Evolutionary conservation across 2,329 filamentous ascomycete genomes (phyloP), one percentile per base, ranked within the genome.

Genomic region (Fusarium pseudograminearum): DNA sequence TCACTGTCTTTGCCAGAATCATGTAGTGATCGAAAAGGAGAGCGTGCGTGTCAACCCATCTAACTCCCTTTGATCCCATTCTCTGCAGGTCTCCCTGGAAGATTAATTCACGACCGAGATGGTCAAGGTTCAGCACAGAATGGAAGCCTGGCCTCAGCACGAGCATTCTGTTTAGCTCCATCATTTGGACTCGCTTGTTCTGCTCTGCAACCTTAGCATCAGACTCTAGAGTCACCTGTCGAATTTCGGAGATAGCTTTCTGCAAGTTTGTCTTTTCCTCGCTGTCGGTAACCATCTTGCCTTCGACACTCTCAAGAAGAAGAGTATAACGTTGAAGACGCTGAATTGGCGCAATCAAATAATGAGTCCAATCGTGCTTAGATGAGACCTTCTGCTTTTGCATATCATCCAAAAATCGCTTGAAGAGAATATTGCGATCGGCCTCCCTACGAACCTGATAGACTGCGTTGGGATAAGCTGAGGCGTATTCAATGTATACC

Each of bases 11-110:
- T 40, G 96, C 92, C 45, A 99, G 83, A 34, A 99, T 94, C 38
- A 99, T 86, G 78, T 98, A 99, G 80, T 99, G 94, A 75, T 99
- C 97, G 76, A 99, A 98, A 1, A 99, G 86, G 46, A 99, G 87
- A 4, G 93, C 94, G 77, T 98, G 94, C 1, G 93, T 97, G 75
- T 99, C 96, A 10, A 98, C 90, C 91, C 95, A 97, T 68, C 91
- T 91, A 77, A 98, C 96, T 59, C 94, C 90, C 78, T 93, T 97
- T 44, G 91, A 93, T 57, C 95, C 94, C 83, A 94, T 91, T 67
- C 96, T 87, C 78, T 97, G 93, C 60, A 99, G 82, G 73, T 98
- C 94, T 60, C 96, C 96, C 73, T 94, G 89, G 79, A 91, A 91
- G 65, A 99, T 91, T 58, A 99, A 86, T 76, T 97, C 91, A 68